Base-by-base conservation (phyloP, 805 yeast genomes). In the Metschnikowia hibisci region DNA sequence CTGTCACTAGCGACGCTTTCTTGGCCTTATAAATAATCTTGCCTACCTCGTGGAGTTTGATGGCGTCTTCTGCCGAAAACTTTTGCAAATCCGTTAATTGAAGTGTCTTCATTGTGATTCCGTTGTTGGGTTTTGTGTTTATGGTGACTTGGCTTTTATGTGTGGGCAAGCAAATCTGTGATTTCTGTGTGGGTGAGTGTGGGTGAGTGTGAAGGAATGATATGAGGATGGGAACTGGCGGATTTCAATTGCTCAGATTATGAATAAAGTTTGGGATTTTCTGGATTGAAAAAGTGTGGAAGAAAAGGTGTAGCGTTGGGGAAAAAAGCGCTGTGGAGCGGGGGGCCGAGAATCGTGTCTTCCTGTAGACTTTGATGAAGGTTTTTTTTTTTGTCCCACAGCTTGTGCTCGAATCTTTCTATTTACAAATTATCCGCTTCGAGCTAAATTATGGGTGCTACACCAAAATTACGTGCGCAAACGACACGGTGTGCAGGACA, bases 1-100 rank as follows among this genome's bases (percentile, higher is more conserved):
- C 98, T 0, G 96, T 89, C 42, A 90, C 69, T 4, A 86, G 73
- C 15, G 84, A 72, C n/a, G 82, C 67, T 54, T 75, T 80, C 42
- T 74, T 77, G 25, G 90, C 72, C 51, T 82, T 71, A 47, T 62
- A 62, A 1, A 80, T 65, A 30, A 55, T 40, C 52, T 67, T 69
- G 41, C 71, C 64, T 16, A 77, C 69, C 41, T 64, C 64, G 43
- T 62, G 64, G 32, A 71, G 54, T 33, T 59, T 58, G 25, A 70
- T 68, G 30, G 63, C 47, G 14, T 56, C 51, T n/a, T 62, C 69
- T 7, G 61, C 47, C 4, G 63, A 57, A 26, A 60, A 37, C 37
- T 51, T 46, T 13, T 39, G 38, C 9, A 47, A 40, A 32, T 41
- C 44, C 27, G 50, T 36, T 10, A 66, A 48, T 37, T 62, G 62